Evolutionary conservation across 441 rosid genomes (phyloP), one percentile per base, ranked within the genome.

Genomic region (Hura crepitans): DNA sequence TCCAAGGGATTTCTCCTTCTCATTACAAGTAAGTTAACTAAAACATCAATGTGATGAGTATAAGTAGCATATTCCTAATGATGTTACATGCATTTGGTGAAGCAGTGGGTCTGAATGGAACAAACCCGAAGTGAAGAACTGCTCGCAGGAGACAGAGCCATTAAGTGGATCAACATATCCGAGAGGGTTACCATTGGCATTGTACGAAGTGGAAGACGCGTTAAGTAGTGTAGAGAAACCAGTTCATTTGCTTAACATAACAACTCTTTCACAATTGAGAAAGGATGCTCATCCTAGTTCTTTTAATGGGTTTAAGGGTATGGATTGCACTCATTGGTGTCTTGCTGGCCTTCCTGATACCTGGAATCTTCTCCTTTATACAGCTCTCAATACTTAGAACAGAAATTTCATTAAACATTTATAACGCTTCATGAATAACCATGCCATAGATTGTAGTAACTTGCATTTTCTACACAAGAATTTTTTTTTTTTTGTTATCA

Each of bases 271-370:
- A 0, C 67, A 89, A 84, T 85, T 94, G 18, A 86, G 97, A 1
- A 94, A 87, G 76, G 99, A 94, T 74, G 97, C 86, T 4, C 99
- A 92, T 75, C 96, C 99, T 20, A 81, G 93, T 9, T 35, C 71
- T 2, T 85, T 82, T 22, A 95, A 92, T 37, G 81, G 58, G 23
- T 76, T 89, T 65, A 75, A 74, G 1, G 78, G 74, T 6, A 78
- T 79, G 84, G 97, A 94, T 53, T 94, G 99, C 77, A 94, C 94
- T 74, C 99, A 94, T 20, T 94, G 99, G 99, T 94, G 97, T 72
- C 71, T 94, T 60, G 79, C 90, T 6, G 97, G 99, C 4, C 86
- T 94, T 74, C 96, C 97, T 0, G 99, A 94, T 71, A 85, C 94
- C 66, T 90, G 99, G 99, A 94, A 92, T 72, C 82, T 79, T 68